phyloP scores from a whole-genome alignment of 441 rosid genomes.

The Flueggea neowawraea region DNA sequence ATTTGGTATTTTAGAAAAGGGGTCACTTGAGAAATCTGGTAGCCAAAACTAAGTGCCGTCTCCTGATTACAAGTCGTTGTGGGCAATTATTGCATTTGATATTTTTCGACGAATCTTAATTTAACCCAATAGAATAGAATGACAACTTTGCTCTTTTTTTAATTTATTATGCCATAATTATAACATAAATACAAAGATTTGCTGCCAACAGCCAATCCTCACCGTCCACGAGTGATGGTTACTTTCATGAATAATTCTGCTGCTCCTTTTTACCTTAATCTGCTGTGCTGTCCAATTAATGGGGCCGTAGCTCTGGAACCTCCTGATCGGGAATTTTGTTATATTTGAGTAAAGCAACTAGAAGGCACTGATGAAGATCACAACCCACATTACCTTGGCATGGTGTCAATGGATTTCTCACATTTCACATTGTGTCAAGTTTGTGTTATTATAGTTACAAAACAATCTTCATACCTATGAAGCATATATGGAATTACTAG shows the following conservation, averaged over 20 bases:
- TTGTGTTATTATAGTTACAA: too few relatives aligned
- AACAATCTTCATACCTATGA: too few relatives aligned
- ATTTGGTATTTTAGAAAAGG: not conserved
- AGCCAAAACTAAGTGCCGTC: constrained; percentile 40
- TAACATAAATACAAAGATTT: too few relatives aligned
- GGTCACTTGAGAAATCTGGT: constrained; percentile 19
- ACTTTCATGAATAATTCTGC: not conserved
- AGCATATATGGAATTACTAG: too few relatives aligned
- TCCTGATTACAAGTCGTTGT: constrained; percentile 12
- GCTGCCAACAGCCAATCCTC: constrained; percentile 6
- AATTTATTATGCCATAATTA: too few relatives aligned
- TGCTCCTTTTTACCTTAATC: not conserved
- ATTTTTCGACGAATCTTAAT: not conserved
- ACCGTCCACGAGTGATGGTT: constrained; percentile 11
- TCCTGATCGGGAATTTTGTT: constrained; percentile 2
- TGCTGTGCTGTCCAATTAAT: not conserved
- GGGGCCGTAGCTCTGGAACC: not conserved
- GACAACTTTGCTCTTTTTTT: too few relatives aligned
- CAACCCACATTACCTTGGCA: too few relatives aligned
- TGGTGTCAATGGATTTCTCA: too few relatives aligned
- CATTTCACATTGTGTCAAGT: too few relatives aligned
- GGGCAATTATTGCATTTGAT: constrained; percentile 5
- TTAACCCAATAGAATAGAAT: too few relatives aligned
- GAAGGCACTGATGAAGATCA: not conserved
- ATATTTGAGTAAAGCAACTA: not conserved